These are phyloP conservation scores for Lasiodiplodia theobromae DNA, from an alignment of 2,329 filamentous ascomycete species.

Conservation along the genomic window DNA sequence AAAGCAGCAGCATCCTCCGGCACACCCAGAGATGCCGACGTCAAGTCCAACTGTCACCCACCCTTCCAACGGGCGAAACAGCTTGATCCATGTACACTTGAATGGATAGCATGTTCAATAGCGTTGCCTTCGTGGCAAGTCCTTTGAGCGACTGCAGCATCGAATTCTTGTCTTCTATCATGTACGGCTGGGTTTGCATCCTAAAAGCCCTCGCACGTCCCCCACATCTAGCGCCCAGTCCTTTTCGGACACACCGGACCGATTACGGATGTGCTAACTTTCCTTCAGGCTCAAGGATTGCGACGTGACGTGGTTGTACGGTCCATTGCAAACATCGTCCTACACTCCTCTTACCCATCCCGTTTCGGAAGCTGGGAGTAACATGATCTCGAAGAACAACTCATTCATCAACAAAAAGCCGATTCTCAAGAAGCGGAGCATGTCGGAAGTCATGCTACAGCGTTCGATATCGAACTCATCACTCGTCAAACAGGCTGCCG, in stretches of 20 bases:
- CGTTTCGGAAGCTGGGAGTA: conserved; percentile 59
- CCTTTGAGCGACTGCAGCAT: not conserved
- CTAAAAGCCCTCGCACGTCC: not conserved
- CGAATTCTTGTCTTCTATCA: conserved; percentile 29
- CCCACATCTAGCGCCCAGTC: not conserved
- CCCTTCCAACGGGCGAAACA: not conserved
- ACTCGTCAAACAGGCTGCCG: conserved; percentile 85
- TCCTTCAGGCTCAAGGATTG: conserved; percentile 85
- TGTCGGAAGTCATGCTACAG: conserved; percentile 94
- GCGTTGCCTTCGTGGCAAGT: not conserved
- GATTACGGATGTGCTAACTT: conserved; percentile 41
- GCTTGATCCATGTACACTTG: not conserved
- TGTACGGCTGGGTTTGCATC: conserved; percentile 6
- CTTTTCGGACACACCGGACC: not conserved
- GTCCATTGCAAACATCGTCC: conserved; percentile 80
- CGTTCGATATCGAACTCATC: conserved; percentile 87
- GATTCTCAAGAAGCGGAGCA: conserved; percentile 94
- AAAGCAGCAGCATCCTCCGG: not conserved
- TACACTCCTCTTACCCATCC: conserved; percentile 60
- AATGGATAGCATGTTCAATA: not conserved
- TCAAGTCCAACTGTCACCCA: not conserved
- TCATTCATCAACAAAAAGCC: conserved; percentile 85
- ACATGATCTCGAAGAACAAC: conserved; percentile 66
- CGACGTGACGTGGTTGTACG: conserved; percentile 97
- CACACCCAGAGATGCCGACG: not conserved